Conservation (phyloP, 345 rosid species). For the Sonneratia caseolaris region DNA sequence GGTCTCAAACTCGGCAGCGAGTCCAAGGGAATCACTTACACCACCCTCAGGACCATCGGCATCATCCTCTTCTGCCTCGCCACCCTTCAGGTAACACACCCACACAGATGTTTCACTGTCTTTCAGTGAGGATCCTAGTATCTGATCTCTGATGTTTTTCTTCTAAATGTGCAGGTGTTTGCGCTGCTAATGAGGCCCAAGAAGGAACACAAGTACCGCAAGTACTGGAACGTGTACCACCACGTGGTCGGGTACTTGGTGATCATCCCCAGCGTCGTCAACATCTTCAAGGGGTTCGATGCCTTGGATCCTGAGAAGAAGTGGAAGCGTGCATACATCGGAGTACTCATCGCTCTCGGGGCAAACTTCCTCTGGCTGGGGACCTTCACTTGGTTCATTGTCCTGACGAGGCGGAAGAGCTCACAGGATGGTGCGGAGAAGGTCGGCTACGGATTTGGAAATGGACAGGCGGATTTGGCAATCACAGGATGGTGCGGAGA, state of each 20-base stretch:
- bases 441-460: neutral
- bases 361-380: conserved; percentile 28
- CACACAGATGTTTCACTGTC: neutral
- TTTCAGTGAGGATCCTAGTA: no score
- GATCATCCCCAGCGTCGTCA: conserved; percentile 46
- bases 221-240: conserved; percentile 84
- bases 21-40: conserved; percentile 23
- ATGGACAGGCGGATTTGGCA: no score
- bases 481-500: no score
- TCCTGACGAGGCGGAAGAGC: conserved; percentile 31
- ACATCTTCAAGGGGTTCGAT: conserved; percentile 62
- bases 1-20: conserved; percentile 62
- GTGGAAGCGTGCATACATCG: conserved; percentile 70
- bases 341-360: conserved; percentile 27
- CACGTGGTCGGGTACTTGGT: conserved; percentile 53
- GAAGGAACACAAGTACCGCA: conserved; percentile 65
- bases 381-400: conserved; percentile 31
- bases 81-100: conserved; percentile 56
- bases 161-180: conserved; percentile 30
- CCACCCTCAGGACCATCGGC: conserved; percentile 63
- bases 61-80: conserved; percentile 54
- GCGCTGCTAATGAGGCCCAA: conserved; percentile 84
- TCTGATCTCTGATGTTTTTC: no score
- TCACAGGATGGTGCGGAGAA: neutral
- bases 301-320: conserved; percentile 49